Evolutionary conservation across 2,329 filamentous ascomycete genomes (phyloP).

Genomic region (Colletotrichum higginsianum): DNA sequence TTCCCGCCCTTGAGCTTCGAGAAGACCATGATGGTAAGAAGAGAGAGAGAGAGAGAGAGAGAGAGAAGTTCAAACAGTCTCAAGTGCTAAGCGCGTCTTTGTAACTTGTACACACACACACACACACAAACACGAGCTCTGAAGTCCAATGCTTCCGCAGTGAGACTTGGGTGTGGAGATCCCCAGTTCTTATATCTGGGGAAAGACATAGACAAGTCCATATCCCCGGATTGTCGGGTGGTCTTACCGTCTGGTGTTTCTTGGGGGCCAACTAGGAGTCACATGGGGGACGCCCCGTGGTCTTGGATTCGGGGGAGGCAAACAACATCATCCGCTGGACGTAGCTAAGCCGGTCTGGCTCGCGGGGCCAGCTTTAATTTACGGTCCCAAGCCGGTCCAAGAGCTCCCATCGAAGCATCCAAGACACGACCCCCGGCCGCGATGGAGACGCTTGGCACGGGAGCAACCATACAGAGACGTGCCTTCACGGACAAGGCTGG

Average conservation of each 20-base stretch:
- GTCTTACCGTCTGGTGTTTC: neutral
- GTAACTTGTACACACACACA: neutral
- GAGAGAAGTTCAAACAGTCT: too few species aligned
- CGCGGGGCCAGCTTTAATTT: neutral
- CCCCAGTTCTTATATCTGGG: slow-evolving; percentile 21
- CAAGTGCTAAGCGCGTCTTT: neutral
- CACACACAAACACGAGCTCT: neutral
- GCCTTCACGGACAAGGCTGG: slow-evolving; percentile 8
- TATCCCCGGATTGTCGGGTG: slow-evolving; percentile 17
- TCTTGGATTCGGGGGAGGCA: neutral
- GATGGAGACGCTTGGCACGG: neutral
- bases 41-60: too few species aligned
- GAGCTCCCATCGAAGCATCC: neutral
- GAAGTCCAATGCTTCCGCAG: neutral
- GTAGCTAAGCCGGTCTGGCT: neutral
- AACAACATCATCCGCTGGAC: neutral
- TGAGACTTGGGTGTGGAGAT: slow-evolving; percentile 1
- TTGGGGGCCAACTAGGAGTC: neutral
- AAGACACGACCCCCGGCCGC: slow-evolving; percentile 2
- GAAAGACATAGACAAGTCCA: neutral
- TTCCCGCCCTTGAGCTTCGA: slow-evolving; percentile 24
- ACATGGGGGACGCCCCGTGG: neutral
- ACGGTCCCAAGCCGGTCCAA: slow-evolving; percentile 14
- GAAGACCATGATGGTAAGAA: neutral
- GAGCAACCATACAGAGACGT: slow-evolving; percentile 26